Evolutionary conservation across 306 rosid genomes (phyloP).

Genomic region (Corylus americana): DNA sequence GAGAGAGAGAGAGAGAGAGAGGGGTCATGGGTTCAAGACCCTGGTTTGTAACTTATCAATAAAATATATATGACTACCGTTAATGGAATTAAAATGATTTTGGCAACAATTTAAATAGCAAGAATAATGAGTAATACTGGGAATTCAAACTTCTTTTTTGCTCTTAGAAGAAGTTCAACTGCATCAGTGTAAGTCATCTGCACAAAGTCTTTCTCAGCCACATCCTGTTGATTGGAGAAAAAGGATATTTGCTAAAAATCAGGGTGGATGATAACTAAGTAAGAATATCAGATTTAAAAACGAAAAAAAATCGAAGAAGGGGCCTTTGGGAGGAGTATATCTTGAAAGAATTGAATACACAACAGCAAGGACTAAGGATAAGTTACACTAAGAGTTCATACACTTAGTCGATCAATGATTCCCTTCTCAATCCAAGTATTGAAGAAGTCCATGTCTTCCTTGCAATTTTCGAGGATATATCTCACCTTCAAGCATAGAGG

Average conservation of each 20-base stretch:
- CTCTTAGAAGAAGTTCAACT: slow-evolving; percentile 67
- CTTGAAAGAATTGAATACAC: slow-evolving; percentile 24
- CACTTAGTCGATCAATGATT: slow-evolving; percentile 80
- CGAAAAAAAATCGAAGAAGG: neutral
- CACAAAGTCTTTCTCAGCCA: slow-evolving; percentile 71
- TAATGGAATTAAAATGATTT: neutral
- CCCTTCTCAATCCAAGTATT: slow-evolving; percentile 94
- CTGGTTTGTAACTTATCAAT: neutral
- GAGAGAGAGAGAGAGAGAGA: too few relatives aligned
- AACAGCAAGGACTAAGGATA: slow-evolving; percentile 11
- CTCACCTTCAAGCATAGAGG: slow-evolving; percentile 57
- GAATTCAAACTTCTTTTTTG: slow-evolving; percentile 91
- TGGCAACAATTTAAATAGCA: neutral
- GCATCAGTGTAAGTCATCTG: slow-evolving; percentile 93
- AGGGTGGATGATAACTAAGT: neutral
- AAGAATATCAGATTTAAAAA: slow-evolving; percentile 16
- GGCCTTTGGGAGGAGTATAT: neutral
- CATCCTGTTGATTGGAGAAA: slow-evolving; percentile 58
- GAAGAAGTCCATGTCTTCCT: slow-evolving; percentile 97
- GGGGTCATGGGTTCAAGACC: neutral
- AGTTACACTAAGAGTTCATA: slow-evolving; percentile 63
- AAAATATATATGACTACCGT: too few relatives aligned
- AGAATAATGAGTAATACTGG: slow-evolving; percentile 54
- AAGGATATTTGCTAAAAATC: slow-evolving; percentile 10
- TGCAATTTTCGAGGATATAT: slow-evolving; percentile 79